Percentiles rank a stretch among this genome's conserved stretches.
These are phyloP conservation scores for Mollisia scopiformis DNA, from an alignment of 2,329 filamentous ascomycete genomes.

Conservation along the genomic window DNA sequence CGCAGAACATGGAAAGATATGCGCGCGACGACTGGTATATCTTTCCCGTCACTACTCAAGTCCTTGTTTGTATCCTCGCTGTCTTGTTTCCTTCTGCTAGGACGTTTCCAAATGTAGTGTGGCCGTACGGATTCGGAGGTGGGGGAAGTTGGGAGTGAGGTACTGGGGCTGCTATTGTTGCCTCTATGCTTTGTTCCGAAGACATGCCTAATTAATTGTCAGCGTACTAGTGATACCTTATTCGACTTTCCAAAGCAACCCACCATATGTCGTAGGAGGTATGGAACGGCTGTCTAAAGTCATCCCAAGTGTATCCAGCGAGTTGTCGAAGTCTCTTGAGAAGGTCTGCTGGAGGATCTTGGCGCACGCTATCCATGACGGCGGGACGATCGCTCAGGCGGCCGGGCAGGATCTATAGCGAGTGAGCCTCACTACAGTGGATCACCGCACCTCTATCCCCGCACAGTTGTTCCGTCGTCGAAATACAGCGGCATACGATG, in stretches of 20 bases:
- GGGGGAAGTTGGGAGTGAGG: slow-evolving; percentile 1
- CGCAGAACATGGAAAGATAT: slow-evolving; percentile 81
- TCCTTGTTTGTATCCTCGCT: slow-evolving; percentile 17
- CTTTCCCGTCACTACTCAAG: background rate
- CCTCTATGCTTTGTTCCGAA: slow-evolving; percentile 55
- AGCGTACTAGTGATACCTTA: background rate
- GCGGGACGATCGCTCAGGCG: no score
- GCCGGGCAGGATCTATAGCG: no score
- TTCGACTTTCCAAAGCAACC: background rate
- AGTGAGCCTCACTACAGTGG: no score
- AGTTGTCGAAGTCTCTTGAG: slow-evolving; percentile 69
- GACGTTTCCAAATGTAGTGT: background rate
- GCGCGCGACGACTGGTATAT: slow-evolving; percentile 67
- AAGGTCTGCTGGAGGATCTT: slow-evolving; percentile 2
- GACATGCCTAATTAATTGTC: slow-evolving; percentile 56
- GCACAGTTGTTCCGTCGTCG: background rate
- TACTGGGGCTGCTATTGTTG: slow-evolving; percentile 24
- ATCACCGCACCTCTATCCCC: background rate
- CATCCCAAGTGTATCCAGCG: slow-evolving; percentile 77
- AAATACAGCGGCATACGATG: background rate
- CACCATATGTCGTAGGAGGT: slow-evolving; percentile 74
- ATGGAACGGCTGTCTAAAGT: slow-evolving; percentile 59
- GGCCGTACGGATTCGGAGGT: background rate
- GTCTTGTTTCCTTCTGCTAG: background rate
- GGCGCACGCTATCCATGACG: slow-evolving; percentile 2